These are phyloP conservation scores for Backusella macrospora DNA, from an alignment of 192 early-diverging fungal genomes.

Conservation along the genomic window DNA sequence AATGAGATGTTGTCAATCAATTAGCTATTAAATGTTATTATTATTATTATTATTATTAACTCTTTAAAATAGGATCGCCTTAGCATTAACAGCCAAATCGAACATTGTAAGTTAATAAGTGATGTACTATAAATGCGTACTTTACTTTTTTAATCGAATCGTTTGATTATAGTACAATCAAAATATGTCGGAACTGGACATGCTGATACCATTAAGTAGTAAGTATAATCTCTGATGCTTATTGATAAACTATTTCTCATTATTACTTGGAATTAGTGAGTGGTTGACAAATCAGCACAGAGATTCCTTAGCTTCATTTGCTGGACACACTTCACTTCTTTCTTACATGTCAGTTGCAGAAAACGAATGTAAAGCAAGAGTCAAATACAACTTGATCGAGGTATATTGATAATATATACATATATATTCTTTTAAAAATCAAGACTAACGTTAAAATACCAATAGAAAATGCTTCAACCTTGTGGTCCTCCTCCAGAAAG, in stretches of 20 bases:
- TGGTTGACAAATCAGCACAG: constrained; percentile 86
- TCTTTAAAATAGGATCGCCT: constrained; percentile 55
- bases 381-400: constrained; percentile 76
- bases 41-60: too few relatives aligned
- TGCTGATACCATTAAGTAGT: constrained; percentile 90
- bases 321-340: constrained; percentile 78
- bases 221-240: constrained; percentile 32
- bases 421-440: neutral
- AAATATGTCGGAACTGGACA: constrained; percentile 91
- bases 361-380: constrained; percentile 79
- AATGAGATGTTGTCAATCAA: too few relatives aligned
- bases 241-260: neutral
- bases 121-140: neutral
- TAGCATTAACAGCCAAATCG: constrained; percentile 79
- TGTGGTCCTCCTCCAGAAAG: constrained; percentile 60
- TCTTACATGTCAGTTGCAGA: constrained; percentile 86
- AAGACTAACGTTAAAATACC: neutral
- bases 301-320: constrained; percentile 77
- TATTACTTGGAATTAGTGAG: constrained; percentile 58
- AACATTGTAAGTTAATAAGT: constrained; percentile 61
- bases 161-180: constrained; percentile 63
- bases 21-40: too few relatives aligned
- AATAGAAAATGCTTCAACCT: constrained; percentile 71
- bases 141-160: constrained; percentile 17
- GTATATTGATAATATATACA: constrained; percentile 40